Base-by-base conservation (phyloP, 2,329 filamentous ascomycete species). In the Xylaria sp. region DNA sequence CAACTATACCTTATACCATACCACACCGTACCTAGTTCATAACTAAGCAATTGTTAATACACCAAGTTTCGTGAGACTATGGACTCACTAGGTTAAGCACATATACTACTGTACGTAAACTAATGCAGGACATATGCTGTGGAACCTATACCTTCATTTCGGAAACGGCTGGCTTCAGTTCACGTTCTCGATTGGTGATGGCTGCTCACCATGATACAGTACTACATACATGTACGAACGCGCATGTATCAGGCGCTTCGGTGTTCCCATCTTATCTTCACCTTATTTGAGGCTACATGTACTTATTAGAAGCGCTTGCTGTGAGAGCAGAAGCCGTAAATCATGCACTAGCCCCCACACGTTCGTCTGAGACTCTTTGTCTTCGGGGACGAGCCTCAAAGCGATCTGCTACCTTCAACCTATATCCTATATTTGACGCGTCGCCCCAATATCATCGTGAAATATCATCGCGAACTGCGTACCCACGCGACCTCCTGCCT, bases 61-160 rank as follows among this genome's bases (percentile, higher is more conserved):
- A 39, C 47, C 42, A 36, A 47, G 29, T 38, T 22, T 57, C 11
- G 62, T 58, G 50, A 54, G 31, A 61, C 57, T 38, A 13, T 47
- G 22, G 45, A 47, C 29, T 45, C 38, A n/a, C 13, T 29, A 25
- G 29, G 47, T n/a, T 27, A 20, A 47, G n/a, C 27, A n/a, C n/a
- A n/a, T n/a, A n/a, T n/a, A n/a, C n/a, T n/a, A n/a, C n/a, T n/a
- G n/a, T n/a, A n/a, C n/a, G n/a, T n/a, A n/a, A 61, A 47, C 57
- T 59, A 56, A 65, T 66, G 66, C 66, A 66, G 58, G 62, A 68
- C 50, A 68, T 58, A 22, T 62, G 42, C 25, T 49, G 66, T 65
- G 62, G 62, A 56, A 33, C 66, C 42, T 63, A 55, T 54, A 36
- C 63, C 59, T 68, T 66, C 63, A 68, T 68, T 68, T 68, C 66